Base-by-base conservation (phyloP, 768 basidiomycete species). In the Clitopilus hobsonii region DNA sequence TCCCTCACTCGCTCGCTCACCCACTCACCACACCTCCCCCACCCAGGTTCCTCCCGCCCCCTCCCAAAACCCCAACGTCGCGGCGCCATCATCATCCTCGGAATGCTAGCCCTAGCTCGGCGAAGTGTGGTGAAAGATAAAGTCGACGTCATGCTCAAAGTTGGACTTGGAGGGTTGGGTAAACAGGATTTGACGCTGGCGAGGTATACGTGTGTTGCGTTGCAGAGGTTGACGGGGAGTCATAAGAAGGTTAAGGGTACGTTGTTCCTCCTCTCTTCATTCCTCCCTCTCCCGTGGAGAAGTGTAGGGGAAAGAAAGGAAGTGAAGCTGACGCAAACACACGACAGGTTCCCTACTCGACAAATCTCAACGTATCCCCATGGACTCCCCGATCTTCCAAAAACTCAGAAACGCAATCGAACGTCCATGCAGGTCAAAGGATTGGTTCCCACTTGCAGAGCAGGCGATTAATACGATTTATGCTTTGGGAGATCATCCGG, bases 381-480 rank as follows among this genome's bases (percentile, higher is more conserved):
- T 97, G 90, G 86, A 89, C 30, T 89, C 85, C 59, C 79, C 83
- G 0, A 83, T 99, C 38, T 98, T 99, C 75, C 76, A 76, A 24
- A 89, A 89, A 62, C 76, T 99, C 5, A 83, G 88, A 63, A 85
- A 88, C 1, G 78, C 85, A n/a, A 81, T 98, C 29, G 85, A 93
- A 61, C 77, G 84, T 52, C 88, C 92, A 0, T 90, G 86, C 55
- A 80, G 85, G 45, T 88, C 88, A 18, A 90, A 86, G 61, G 94
- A 98, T 55, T 99, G 96, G 96, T 98, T 99, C 61, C 88, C 88
- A 8, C 84, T 98, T 72, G 92, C 96, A 0, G 97, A 99, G 67
- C 96, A 99, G 68, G 91, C 87, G 7, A 87, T 99, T 71, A 98
- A 99, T 67, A 94, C 96, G 1, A 88, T 97, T 51, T 99, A 98